Evolutionary conservation across 1,284 basidiomycete species (phyloP), one percentile per base, ranked within the genome.

Genomic region (Ganoderma resinaceum): DNA sequence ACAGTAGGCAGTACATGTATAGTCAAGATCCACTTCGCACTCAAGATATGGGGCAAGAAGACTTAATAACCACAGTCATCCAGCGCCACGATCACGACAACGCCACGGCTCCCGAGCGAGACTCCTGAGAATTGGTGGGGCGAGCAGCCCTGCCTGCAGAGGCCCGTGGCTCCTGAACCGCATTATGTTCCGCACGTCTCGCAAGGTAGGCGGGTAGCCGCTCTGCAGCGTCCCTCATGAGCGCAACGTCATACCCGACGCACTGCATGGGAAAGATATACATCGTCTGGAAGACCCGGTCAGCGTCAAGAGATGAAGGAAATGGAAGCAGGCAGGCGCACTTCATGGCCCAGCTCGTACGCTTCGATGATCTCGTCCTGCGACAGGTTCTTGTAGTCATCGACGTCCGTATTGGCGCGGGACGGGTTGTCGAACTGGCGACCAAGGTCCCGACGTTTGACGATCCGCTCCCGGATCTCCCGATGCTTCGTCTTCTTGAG

Each of bases 211-310:
- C 35, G n/a, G 20, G 33, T 35, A 59, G 31, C 26, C 38, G 31
- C 26, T 58, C 35, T 18, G 67, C 72, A 31, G 72, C 33, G 8
- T 70, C 62, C 4, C 69, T 68, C 33, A 75, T 71, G 53, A 77
- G 73, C 3, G 35, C 65, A 23, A 71, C 66, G 62, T 76, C 76
- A 35, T 75, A 77, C 3, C 67, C 75, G 18, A 77, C 72, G 58
- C 76, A 77, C 40, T 69, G 66, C 66, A 78, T 66, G 40, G 62
- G 46, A 64, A 68, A 75, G 29, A 75, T 63, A 29, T 64, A 63
- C 40, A 77, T 71, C 1, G 29, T 65, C 75, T 77, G 42, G n/a
- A 60, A 29, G 62, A 20, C n/a, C 23, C 29, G 8, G 9, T 31
- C n/a, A 58, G 35, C 20, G 26, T 12, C 16, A 26, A 46, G 8